Percentiles rank a stretch among this genome's conserved stretches.
phyloP scores from a whole-genome alignment of 2,329 filamentous ascomycete genomes.

The Cordyceps militaris region DNA sequence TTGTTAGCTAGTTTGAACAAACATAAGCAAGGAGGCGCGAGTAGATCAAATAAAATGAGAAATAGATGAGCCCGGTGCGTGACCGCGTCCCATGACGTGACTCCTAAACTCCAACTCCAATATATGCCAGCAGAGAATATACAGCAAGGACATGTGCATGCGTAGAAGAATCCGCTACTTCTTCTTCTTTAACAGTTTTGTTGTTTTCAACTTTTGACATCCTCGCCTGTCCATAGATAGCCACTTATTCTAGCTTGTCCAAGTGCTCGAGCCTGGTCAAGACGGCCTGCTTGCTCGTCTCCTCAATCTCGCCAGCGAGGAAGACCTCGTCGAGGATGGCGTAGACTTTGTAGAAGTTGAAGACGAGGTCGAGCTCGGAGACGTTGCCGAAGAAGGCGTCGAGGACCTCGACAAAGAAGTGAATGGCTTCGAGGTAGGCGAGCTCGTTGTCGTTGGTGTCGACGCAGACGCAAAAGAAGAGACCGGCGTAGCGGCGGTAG shows the following conservation, averaged over 20 bases:
- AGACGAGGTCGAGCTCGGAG: conserved; percentile 89
- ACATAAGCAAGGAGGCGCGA: background rate
- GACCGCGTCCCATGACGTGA: background rate
- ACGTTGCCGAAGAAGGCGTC: conserved; percentile 99
- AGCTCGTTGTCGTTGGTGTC: conserved; percentile 99
- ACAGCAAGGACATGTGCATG: background rate
- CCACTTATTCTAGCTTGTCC: conserved; percentile 80
- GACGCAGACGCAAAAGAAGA: conserved; percentile 99
- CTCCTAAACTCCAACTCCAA: conserved; percentile 5
- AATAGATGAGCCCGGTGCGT: background rate
- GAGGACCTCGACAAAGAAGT: conserved; percentile 98
- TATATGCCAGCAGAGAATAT: conserved; percentile 8
- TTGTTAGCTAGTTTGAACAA: background rate
- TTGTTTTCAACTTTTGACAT: background rate
- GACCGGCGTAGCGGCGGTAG: conserved; percentile 91
- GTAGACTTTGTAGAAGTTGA: conserved; percentile 84
- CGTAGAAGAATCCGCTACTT: background rate
- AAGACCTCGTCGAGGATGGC: conserved; percentile 98
- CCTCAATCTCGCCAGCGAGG: conserved; percentile 93
- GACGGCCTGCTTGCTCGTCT: conserved; percentile 97
- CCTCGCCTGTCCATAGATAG: background rate
- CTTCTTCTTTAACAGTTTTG: background rate
- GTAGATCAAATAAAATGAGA: background rate
- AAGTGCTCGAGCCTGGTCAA: conserved; percentile 88
- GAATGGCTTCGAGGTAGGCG: conserved; percentile 92